Evolutionary conservation across 1,284 basidiomycete genomes (phyloP), one percentile per base, ranked within the genome.

Genomic region (Sporisorium iseilematis-ciliati): DNA sequence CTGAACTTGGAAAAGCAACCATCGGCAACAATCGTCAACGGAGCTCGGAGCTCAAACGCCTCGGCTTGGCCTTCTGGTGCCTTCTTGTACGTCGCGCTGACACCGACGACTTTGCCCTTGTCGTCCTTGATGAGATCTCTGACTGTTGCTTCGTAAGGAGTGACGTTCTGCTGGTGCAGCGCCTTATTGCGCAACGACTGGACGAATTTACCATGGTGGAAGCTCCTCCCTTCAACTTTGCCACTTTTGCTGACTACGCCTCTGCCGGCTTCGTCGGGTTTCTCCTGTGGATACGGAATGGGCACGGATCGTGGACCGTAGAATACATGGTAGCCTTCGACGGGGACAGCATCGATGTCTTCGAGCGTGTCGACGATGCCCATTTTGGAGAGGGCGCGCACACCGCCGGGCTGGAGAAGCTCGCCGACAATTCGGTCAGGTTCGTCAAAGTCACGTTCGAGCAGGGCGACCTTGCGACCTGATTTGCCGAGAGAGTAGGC

Each of bases 381-480:
- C 20, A 99, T 90, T 59, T 89, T 87, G 68, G 90, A 87, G 52
- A 99, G 87, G 0, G 94, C 91, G 4, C 88, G 88, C 21, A 95
- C 91, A 6, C 97, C 97, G 0, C 93, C 95, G 0, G 97, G 97
- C 83, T 99, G 96, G 21, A 99, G 88, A 1, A 99, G 90, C 86
- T 99, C 97, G 40, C 97, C 96, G 41, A 99, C 96, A 79, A 99
- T 98, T 25, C 96, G 90, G 88, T 98, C 94, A 0, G 97, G 96
- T 85, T 95, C 92, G 0, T 91, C 88, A 12, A 98, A 89, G 42
- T 96, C 96, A 52, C 50, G 95, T 68, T 85, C 84, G 38, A 85
- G 57, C 2, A 85, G 64, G 10, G 80, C 78, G 7, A 85, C 81
- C 90, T 86, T 97, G 38, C 83, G 81, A 11, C 83, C 83, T 0